Evolutionary conservation across 106 monocot genomes (phyloP).

Genomic region (Cymbidium sinense): DNA sequence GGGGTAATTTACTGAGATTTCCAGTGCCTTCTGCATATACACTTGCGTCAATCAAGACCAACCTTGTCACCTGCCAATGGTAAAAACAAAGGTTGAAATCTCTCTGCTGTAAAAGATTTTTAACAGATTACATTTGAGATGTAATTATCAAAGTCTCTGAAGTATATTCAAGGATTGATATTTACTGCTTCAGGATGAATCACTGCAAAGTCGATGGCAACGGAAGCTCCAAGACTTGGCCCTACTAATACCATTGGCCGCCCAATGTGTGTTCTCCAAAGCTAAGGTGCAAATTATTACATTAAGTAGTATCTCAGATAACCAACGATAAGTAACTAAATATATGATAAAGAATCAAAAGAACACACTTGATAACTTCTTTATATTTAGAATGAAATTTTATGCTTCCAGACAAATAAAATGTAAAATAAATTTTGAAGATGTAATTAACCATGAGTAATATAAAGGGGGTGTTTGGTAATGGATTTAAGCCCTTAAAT

Average conservation of each 20-base stretch:
- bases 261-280: slow-evolving; percentile 76
- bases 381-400: too few relatives aligned
- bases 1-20: slow-evolving; percentile 55
- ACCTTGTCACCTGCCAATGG: slow-evolving; percentile 47
- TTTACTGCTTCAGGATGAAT: slow-evolving; percentile 83
- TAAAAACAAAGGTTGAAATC: not conserved
- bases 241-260: slow-evolving; percentile 88
- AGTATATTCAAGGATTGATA: not conserved
- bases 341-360: too few relatives aligned
- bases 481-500: too few relatives aligned
- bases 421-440: too few relatives aligned
- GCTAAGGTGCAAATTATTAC: slow-evolving; percentile 23
- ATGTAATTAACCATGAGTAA: too few relatives aligned
- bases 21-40: slow-evolving; percentile 78
- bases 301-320: slow-evolving; percentile 2
- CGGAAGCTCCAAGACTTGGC: slow-evolving; percentile 94
- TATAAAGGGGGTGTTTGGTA: too few relatives aligned
- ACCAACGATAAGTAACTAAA: not conserved
- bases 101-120: not conserved
- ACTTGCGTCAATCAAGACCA: slow-evolving; percentile 81
- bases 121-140: not conserved
- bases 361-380: too few relatives aligned
- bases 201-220: slow-evolving; percentile 80
- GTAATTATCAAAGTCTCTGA: not conserved
- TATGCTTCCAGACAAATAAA: too few relatives aligned